These are phyloP conservation scores for Drechslerella dactyloides DNA, from an alignment of 2,329 filamentous ascomycete species.

Conservation along the genomic window DNA sequence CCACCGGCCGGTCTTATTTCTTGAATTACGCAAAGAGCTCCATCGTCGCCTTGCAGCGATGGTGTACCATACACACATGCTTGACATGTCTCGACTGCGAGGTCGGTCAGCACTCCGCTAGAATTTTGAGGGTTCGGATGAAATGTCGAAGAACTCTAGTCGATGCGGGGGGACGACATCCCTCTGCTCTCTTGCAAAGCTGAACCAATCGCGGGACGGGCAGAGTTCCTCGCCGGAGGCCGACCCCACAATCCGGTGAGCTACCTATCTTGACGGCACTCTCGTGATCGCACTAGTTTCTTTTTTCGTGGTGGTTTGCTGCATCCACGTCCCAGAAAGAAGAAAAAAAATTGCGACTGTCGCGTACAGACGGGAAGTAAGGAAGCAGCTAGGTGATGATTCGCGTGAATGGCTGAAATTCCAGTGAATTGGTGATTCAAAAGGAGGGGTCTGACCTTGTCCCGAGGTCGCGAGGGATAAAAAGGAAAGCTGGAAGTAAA, in stretches of 20 bases:
- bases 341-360: constrained; percentile 28
- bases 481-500: constrained; percentile 10
- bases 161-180: constrained; percentile 16
- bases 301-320: constrained; percentile 46
- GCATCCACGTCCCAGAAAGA: constrained; percentile 19
- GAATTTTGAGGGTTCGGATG: constrained; percentile 29
- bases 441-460: constrained; percentile 30
- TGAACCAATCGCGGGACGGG: constrained; percentile 13
- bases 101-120: neutral
- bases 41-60: neutral
- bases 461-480: constrained; percentile 7
- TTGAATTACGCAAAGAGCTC: neutral
- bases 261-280: constrained; percentile 44
- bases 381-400: constrained; percentile 28
- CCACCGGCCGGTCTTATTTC: too few relatives aligned
- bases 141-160: constrained; percentile 34
- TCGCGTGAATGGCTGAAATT: constrained; percentile 42
- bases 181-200: constrained; percentile 2
- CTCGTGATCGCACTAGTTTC: constrained; percentile 45
- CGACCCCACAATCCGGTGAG: constrained; percentile 46
- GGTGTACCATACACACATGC: neutral
- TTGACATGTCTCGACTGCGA: neutral
- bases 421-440: constrained; percentile 13
- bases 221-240: constrained; percentile 8
- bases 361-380: constrained; percentile 27